Evolutionary conservation across 1,139 yeast genomes (phyloP), one percentile per base, ranked within the genome.

Genomic region (Suhomyces taliae): DNA sequence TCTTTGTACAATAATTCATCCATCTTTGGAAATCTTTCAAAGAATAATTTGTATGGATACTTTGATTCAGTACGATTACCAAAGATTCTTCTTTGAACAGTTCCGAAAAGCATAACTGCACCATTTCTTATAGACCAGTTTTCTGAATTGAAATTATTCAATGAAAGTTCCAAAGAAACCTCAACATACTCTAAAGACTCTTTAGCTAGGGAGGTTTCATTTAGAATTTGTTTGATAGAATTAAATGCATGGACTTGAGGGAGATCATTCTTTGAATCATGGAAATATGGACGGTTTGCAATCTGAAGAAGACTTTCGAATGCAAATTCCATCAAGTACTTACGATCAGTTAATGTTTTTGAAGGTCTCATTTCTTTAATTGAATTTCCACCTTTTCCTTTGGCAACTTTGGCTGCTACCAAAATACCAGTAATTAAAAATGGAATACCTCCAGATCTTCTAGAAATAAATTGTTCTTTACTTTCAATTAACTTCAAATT

Each of bases 241-340:
- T 93, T 93, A 62, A 89, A 83, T 0, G 97, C 97, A 66, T 91
- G 96, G 0, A 91, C 97, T 62, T 91, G 98, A 0, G 98, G 93
- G 27, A 89, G 71, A 58, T 89, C 96, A 53, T 81, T 72, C 49
- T 76, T 81, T 51, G 83, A 83, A 38, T 75, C 71, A 12, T 70
- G 70, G 6, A 64, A 61, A n/a, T 78, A 72, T 1, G 86, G 82
- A 7, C 64, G 48, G 6, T 64, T 54, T 1, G 93, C 89, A 36
- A 88, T 78, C 6, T 60, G 62, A 31, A 82, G 53, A 15, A 91
- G 67, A 36, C 68, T 61, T 0, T 70, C 66, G 55, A 89, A 79
- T 0, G 95, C 62, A 51, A 2, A n/a, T 19, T 33, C 41, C 26
- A 35, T 6, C 9, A 19, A 24, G 19, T 26, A 39, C 8, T 26